Base-by-base conservation (phyloP, 116 monocot genomes). In the Papilionanthe hybrid region DNA sequence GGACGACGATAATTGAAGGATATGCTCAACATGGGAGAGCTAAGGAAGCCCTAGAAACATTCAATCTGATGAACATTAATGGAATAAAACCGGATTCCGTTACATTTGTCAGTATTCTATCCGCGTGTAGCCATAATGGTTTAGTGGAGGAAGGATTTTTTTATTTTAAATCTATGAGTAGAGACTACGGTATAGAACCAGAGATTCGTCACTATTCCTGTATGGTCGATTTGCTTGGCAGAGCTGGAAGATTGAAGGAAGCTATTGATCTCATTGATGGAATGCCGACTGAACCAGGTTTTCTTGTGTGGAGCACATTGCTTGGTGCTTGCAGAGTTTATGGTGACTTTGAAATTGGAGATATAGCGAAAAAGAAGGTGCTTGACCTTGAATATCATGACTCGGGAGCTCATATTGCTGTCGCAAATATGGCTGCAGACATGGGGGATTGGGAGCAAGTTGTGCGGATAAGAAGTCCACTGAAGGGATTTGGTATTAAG, bases 21-120 rank as follows among this genome's bases (percentile, higher is more conserved):
- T 94, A 94, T 86, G 87, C 92, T 80, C 85, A 83, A 43, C 88
- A 94, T 81, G 90, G 94, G 72, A 87, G 80, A 41, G 85, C 88
- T 71, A 68, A 72, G 29, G 90, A 92, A 72, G 91, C 91, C 50
- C 63, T 92, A 57, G 60, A 68, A 44, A 63, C 84, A 20, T 91
- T 88, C 66, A 56, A 88, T 1, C 12, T 75, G 80, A 94, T 94
- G 94, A 86, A 78, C 78, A 20, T 41, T 17, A 12, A 9, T 29
- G 88, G 87, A 63, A 69, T 82, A 41, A 75, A 57, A 25, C 92
- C 92, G 44, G 92, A 94, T 82, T 56, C 85, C 27, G 68, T 90
- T 58, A 83, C 92, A 60, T 83, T 87, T 30, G 83, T 85, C 13
- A 78, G 82, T 37, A 76, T 94, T 48, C 78, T 94, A 49, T 85